These are phyloP conservation scores for Lolium perenne DNA, from an alignment of 176 grass and related monocot species.

Conservation along the genomic window DNA sequence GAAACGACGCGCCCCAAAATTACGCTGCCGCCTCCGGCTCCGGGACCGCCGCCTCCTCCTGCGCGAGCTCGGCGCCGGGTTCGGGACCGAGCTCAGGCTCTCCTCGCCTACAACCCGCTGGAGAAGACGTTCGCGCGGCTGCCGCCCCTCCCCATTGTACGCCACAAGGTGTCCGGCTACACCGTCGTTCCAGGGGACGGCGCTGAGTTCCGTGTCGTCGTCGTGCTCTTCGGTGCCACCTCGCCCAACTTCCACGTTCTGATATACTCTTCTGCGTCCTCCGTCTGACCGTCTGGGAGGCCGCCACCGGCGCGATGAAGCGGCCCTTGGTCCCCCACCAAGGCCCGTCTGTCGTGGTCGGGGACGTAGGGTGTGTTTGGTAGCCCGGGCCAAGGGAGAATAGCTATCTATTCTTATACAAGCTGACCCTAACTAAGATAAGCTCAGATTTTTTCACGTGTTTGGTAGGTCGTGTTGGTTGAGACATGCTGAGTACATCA, in stretches of 20 bases:
- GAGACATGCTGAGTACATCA: too few relatives aligned
- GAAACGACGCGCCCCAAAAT: too few relatives aligned
- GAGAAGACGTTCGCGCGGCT: background rate
- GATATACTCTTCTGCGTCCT: too few relatives aligned
- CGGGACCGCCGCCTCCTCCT: constrained; percentile 26
- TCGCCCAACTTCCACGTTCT: constrained; percentile 11
- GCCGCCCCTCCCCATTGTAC: background rate
- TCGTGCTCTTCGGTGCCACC: constrained; percentile 40
- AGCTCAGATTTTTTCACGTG: too few relatives aligned
- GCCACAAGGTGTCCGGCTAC: constrained; percentile 6
- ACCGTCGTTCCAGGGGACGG: background rate
- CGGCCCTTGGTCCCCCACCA: background rate
- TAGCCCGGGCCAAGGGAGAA: too few relatives aligned
- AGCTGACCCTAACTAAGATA: too few relatives aligned
- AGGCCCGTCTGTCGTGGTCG: constrained; percentile 41
- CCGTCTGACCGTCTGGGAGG: constrained; percentile 42
- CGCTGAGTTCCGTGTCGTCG: constrained; percentile 41
- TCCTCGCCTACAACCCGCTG: constrained; percentile 42
- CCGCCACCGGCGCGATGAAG: constrained; percentile 8
- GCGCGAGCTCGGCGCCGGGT: too few relatives aligned
- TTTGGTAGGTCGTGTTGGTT: too few relatives aligned
- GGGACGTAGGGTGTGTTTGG: too few relatives aligned
- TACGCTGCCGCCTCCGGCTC: background rate
- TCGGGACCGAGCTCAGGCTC: background rate
- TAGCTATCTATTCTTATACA: too few relatives aligned